Evolutionary conservation across 2,329 filamentous ascomycete genomes (phyloP), one percentile per base, ranked within the genome.

Genomic region (Cladosporium sp.): DNA sequence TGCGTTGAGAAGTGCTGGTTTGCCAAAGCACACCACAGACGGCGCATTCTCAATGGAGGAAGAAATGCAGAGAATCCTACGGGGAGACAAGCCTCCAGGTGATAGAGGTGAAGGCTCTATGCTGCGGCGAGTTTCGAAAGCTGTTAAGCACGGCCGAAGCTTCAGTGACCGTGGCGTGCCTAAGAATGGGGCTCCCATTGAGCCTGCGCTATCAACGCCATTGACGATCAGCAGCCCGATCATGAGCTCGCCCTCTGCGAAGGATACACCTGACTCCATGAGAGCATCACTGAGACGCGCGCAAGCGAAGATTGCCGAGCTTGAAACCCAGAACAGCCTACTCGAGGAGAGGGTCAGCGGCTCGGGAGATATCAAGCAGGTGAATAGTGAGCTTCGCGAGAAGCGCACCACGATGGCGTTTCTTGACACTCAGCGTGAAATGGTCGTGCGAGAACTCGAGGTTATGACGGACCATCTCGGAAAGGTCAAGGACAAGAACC

Each of bases 341-440:
- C 72, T 72, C 29, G 70, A 75, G 57, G 73, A 76, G 56, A 69
- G 69, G 37, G 70, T 85, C 57, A 80, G 83, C 58, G 78, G 76
- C 22, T 77, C 79, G 4, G 75, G 73, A 12, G 80, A 80, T 55
- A 82, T 85, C 54, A 86, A 86, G 70, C 86, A 84, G 60, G 83
- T 95, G 24, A 95, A 95, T 69, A 90, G 86, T 60, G 92, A 91
- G 65, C 75, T 97, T 19, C 79, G 88, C 30, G 91, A 97, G 70
- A 97, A 97, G 74, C 81, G 93, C 52, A 96, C 95, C 62, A 97
- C 93, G 0, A 93, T 99, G 67, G 92, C 92, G 6, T 88, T 95
- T 15, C 76, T 97, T 45, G 92, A 97, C 66, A 92, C 91, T 0
- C 89, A 96, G 70, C 89, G 90, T 44, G 92, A 97, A 70, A 91